Evolutionary conservation across 306 rosid species (phyloP), one percentile per base, ranked within the genome.

Genomic region (Oemleria cerasiformis): DNA sequence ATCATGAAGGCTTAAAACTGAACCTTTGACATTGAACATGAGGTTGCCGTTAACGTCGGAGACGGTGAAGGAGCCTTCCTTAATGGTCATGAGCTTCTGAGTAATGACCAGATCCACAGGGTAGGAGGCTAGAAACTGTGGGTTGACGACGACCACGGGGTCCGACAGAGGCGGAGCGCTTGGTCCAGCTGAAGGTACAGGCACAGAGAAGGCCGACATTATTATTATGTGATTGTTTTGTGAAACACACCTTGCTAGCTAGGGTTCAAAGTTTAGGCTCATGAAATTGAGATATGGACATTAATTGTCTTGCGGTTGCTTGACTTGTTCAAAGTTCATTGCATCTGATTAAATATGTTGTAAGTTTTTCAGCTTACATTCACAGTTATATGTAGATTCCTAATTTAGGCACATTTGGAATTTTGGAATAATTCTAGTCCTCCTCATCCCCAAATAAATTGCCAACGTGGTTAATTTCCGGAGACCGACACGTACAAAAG

Each of bases 21-120:
- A 61, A 19, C 85, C 85, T 68, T 78, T 75, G 54, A 80, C 41
- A 34, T 44, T 75, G 65, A 84, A 84, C 78, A 84, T 67, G 67
- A 75, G 16, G 47, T 45, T 49, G 76, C 85, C 81, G 65, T 84
- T 75, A 34, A 71, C 79, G 44, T 84, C 83, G 0, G 78, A 53
- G 36, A 80, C 79, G 43, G 70, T 8, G 36, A 84, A 84, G 3
- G 69, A 30, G 17, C 85, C 85, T n/a, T 74, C 88, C 12, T 56
- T 54, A 7, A 74, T 47, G 40, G 79, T 78, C 79, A 77, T 39
- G 21, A 71, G 57, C 67, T 84, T 80, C 73, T 77, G 77, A 9
- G 57, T 15, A 4, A 84, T 51, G 68, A n/a, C 44, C 55, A 80
- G 58, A 69, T 78, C 83, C 54, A 80, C 80, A 5, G 80, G 83